phyloP scores from a whole-genome alignment of 148 eudicot genomes.

The Limonium bicolor region DNA sequence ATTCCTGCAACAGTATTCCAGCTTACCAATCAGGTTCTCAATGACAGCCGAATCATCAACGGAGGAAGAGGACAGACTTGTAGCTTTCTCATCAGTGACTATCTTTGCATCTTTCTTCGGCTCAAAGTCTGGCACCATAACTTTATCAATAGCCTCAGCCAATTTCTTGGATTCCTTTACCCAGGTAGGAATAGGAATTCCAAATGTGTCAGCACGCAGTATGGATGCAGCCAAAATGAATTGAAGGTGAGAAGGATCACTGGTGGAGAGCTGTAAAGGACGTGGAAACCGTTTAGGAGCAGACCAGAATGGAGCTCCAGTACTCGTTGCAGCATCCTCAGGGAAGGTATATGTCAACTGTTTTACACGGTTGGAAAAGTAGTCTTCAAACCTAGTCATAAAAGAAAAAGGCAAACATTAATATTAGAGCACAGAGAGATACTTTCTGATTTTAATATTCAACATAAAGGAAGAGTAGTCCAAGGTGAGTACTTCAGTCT shows the following conservation, averaged over 20 bases:
- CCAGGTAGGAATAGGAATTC: slow-evolving; percentile 82
- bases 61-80: slow-evolving; percentile 56
- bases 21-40: slow-evolving; percentile 38
- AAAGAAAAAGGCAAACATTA: background rate
- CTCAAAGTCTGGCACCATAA: slow-evolving; percentile 63
- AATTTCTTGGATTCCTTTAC: slow-evolving; percentile 43
- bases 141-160: slow-evolving; percentile 59
- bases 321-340: slow-evolving; percentile 82
- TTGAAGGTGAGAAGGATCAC: slow-evolving; percentile 68
- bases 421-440: too few relatives aligned
- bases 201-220: slow-evolving; percentile 80
- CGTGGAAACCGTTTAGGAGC: slow-evolving; percentile 88
- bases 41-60: slow-evolving; percentile 69
- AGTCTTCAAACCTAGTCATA: slow-evolving; percentile 73
- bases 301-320: slow-evolving; percentile 92
- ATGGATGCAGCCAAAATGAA: slow-evolving; percentile 53
- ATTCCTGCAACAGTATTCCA: slow-evolving; percentile 29
- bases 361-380: slow-evolving; percentile 66
- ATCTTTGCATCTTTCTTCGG: slow-evolving; percentile 65
- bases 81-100: slow-evolving; percentile 77
- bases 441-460: too few relatives aligned
- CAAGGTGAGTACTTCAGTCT: slow-evolving; percentile 44
- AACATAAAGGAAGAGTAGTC: too few relatives aligned
- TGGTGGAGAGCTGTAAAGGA: slow-evolving; percentile 48
- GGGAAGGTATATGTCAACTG: slow-evolving; percentile 83